Evolutionary conservation across 495 filamentous ascomycete species (phyloP).

Genomic region (Usnea hakonensis): DNA sequence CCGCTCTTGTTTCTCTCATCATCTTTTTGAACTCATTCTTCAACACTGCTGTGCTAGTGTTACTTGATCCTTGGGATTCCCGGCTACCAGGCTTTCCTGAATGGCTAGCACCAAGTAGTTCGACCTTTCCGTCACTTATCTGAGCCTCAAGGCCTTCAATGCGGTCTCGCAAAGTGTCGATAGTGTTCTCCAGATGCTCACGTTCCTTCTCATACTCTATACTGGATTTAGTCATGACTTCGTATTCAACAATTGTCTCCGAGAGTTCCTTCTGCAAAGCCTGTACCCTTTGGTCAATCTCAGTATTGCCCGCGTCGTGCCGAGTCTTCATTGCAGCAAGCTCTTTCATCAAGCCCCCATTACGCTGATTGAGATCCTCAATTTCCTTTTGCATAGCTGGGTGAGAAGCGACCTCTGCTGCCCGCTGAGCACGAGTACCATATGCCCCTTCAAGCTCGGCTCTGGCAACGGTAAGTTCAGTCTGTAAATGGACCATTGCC

Average conservation of each 20-base stretch:
- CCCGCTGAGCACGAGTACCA: conserved; percentile 63
- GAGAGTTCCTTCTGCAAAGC: conserved; percentile 70
- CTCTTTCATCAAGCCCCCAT: conserved; percentile 52
- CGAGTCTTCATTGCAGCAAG: conserved; percentile 46
- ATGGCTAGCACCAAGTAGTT: conserved; percentile 58
- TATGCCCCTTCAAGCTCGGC: conserved; percentile 95
- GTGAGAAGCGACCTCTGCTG: conserved; percentile 62
- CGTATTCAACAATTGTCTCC: conserved; percentile 76
- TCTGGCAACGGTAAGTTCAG: conserved; percentile 82
- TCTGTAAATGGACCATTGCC: conserved; percentile 78
- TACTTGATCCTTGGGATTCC: conserved; percentile 36
- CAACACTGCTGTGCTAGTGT: conserved; percentile 63
- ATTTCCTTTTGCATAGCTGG: conserved; percentile 60
- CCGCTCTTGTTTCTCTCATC: conserved; percentile 73
- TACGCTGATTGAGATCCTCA: conserved; percentile 52
- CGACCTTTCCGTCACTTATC: conserved; percentile 63
- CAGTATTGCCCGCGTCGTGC: conserved; percentile 31
- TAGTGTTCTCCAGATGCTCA: conserved; percentile 63
- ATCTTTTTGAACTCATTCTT: conserved; percentile 85
- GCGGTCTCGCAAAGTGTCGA: conserved; percentile 62
- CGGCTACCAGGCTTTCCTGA: conserved; percentile 39
- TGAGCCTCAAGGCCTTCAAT: conserved; percentile 59
- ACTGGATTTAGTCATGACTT: conserved; percentile 75
- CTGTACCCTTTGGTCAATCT: conserved; percentile 51
- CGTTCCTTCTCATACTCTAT: conserved; percentile 84